Percentiles rank a stretch among this genome's conserved stretches.
Conservation (phyloP, 1,139 yeast species). For the Pichia sp. region DNA sequence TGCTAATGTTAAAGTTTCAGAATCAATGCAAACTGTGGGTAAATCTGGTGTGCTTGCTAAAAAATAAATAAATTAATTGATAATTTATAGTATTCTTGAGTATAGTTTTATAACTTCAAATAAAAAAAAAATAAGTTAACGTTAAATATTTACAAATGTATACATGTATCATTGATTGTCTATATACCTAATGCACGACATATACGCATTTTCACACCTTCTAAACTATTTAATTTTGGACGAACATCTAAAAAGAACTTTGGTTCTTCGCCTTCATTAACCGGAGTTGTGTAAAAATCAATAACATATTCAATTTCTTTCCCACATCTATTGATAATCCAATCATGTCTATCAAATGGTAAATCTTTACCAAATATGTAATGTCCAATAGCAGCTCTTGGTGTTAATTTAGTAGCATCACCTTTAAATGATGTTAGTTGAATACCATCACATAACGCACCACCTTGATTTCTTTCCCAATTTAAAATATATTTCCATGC, state of each 20-base stretch:
- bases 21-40: slow-evolving; percentile 38
- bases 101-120: slow-evolving; percentile 1
- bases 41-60: slow-evolving; percentile 27
- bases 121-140: no score
- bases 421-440: slow-evolving; percentile 84
- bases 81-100: slow-evolving; percentile 8
- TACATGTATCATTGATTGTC: no score
- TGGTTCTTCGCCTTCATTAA: slow-evolving; percentile 42
- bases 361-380: slow-evolving; percentile 54
- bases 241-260: slow-evolving; percentile 82
- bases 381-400: slow-evolving; percentile 76
- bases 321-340: slow-evolving; percentile 90
- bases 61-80: slow-evolving; percentile 2
- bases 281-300: slow-evolving; percentile 61
- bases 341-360: slow-evolving; percentile 96
- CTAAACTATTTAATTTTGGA: slow-evolving; percentile 77
- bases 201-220: slow-evolving; percentile 70
- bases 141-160: no score
- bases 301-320: slow-evolving; percentile 80
- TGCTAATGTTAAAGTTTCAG: slow-evolving; percentile 94
- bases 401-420: slow-evolving; percentile 76
- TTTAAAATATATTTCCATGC: slow-evolving; percentile 81
- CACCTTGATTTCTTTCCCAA: slow-evolving; percentile 71
- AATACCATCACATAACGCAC: slow-evolving; percentile 77
- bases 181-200: slow-evolving; percentile 51